Percentiles rank a stretch among this genome's conserved stretches.
Conservation (phyloP, 2,329 filamentous ascomycete species). For the Hirsutella thompsonii region DNA sequence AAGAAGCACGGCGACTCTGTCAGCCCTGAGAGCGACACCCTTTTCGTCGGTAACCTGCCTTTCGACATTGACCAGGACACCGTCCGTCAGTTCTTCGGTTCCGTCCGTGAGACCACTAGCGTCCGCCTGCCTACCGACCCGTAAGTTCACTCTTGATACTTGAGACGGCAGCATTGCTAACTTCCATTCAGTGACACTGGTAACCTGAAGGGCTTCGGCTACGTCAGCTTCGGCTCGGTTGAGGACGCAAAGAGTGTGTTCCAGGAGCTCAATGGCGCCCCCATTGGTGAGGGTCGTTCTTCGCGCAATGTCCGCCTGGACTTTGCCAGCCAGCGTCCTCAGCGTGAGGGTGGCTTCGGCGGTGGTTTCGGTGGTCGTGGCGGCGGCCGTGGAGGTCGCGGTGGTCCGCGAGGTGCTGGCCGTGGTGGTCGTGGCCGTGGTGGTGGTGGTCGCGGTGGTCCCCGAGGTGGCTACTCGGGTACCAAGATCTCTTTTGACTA, state of each 20-base stretch:
- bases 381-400: slow-evolving; percentile 27
- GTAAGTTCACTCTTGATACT: slow-evolving; percentile 32
- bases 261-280: slow-evolving; percentile 53
- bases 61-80: slow-evolving; percentile 71
- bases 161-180: too few relatives aligned
- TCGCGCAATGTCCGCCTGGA: slow-evolving; percentile 72
- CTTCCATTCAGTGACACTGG: slow-evolving; percentile 50
- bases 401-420: slow-evolving; percentile 36
- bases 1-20: slow-evolving; percentile 64
- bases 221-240: slow-evolving; percentile 69
- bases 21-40: slow-evolving; percentile 70
- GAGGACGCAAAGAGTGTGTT: slow-evolving; percentile 73
- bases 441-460: slow-evolving; percentile 36
- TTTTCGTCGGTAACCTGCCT: slow-evolving; percentile 85
- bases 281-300: slow-evolving; percentile 49
- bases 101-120: slow-evolving; percentile 58
- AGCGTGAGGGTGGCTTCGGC: slow-evolving; percentile 39
- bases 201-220: slow-evolving; percentile 83
- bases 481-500: slow-evolving; percentile 63
- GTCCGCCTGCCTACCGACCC: slow-evolving; percentile 81
- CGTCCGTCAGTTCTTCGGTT: slow-evolving; percentile 61
- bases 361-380: slow-evolving; percentile 37
- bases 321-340: slow-evolving; percentile 57
- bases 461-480: slow-evolving; percentile 40
- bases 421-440: slow-evolving; percentile 40